A percentile compares a stretch with the other conserved stretches of the same genome.
Evolutionary conservation across 2,329 filamentous ascomycete species (phyloP).

Genomic region (Fusarium subtropicale): DNA sequence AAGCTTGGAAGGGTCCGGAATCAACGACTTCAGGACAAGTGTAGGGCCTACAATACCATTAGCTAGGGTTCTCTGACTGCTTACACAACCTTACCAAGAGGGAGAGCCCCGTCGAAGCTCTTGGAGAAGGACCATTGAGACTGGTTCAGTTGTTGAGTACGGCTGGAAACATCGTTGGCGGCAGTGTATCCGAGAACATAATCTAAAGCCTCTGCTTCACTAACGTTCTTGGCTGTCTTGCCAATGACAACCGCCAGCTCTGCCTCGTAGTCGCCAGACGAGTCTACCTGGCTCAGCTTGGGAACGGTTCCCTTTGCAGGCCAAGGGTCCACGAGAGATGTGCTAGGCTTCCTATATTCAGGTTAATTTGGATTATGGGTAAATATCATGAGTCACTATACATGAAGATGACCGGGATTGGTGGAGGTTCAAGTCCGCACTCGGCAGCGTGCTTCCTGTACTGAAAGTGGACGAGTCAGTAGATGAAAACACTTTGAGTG

Average conservation of each 20-base stretch:
- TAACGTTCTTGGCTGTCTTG: slow-evolving; percentile 63
- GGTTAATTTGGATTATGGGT: background rate
- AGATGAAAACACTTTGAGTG: too few relatives aligned
- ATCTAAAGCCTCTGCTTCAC: slow-evolving; percentile 65
- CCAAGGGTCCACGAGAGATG: slow-evolving; percentile 66
- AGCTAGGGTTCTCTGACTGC: background rate
- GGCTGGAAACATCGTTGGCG: slow-evolving; percentile 69
- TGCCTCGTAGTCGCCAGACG: slow-evolving; percentile 69
- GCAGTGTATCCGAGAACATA: slow-evolving; percentile 74
- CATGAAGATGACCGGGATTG: slow-evolving; percentile 68
- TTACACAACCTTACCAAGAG: slow-evolving; percentile 50
- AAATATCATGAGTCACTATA: slow-evolving; percentile 28
- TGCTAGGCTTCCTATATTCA: slow-evolving; percentile 60
- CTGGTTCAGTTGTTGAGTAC: slow-evolving; percentile 46
- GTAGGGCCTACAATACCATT: slow-evolving; percentile 64
- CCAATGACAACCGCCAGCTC: slow-evolving; percentile 69
- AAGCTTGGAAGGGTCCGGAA: slow-evolving; percentile 68
- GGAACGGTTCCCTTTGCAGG: slow-evolving; percentile 64
- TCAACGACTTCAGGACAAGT: slow-evolving; percentile 68
- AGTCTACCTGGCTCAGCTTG: slow-evolving; percentile 59
- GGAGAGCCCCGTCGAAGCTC: slow-evolving; percentile 68
- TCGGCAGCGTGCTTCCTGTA: slow-evolving; percentile 58
- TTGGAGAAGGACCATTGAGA: slow-evolving; percentile 62
- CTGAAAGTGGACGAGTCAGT: slow-evolving; percentile 35
- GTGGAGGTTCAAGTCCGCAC: slow-evolving; percentile 63